Evolutionary conservation across 2,329 filamentous ascomycete species (phyloP), one percentile per base, ranked within the genome.

Genomic region (Cercospora zeae-maydis): DNA sequence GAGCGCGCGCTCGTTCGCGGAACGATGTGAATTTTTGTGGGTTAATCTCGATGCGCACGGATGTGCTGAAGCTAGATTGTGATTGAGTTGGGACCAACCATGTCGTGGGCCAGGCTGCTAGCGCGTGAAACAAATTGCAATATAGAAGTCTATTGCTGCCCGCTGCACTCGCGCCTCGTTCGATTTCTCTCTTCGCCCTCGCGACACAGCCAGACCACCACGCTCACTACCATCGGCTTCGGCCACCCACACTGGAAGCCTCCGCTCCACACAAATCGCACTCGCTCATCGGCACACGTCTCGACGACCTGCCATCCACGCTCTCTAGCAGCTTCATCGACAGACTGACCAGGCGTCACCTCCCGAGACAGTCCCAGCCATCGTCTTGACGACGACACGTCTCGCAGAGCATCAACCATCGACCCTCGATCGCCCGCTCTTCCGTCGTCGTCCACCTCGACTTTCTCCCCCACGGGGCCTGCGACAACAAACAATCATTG

Each of bases 301-400:
- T 66, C n/a, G 64, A 63, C 58, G 64, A 66, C 64, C 54, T 42
- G 58, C 53, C 58, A 36, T 51, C 42, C 52, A 59, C 62, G 13
- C 42, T 49, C 62, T 55, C 30, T 49, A 52, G 58, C 62, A 39
- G 14, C 34, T 47, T 58, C 59, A 65, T 53, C 63, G 52, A 63
- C 60, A 58, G 62, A 49, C 31, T 55, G 58, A 58, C 62, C 62
- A 55, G 62, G 64, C 42, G 63, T 66, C 59, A 58, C 51, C 63
- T 14, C 39, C 31, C 30, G 63, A 64, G 64, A 67, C 59, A 66
- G 55, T 60, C 54, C 59, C 61, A 66, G 61, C 58, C 63, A 61
- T 62, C 63, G 63, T 57, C 61, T 63, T 34, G 56, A 63, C 30
- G 60, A 63, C 62, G 61, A 58, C 58, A 61, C 55, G 58, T 63